phyloP scores from a whole-genome alignment of 2,329 filamentous ascomycete species.

The Scytalidium lignicola region DNA sequence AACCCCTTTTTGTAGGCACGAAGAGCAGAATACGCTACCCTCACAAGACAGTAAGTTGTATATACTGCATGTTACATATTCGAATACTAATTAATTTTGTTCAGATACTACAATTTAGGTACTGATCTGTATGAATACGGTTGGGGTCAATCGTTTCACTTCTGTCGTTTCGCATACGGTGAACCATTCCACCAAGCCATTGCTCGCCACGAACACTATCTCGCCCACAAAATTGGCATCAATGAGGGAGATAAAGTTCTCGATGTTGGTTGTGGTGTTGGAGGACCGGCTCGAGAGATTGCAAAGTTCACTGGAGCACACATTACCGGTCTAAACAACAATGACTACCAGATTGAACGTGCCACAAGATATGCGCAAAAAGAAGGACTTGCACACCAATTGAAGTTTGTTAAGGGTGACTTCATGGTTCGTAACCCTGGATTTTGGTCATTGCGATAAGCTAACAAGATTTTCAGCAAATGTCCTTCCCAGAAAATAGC shows the following conservation, averaged over 20 bases:
- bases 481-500: constrained; percentile 85
- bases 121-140: constrained; percentile 96
- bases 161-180: constrained; percentile 84
- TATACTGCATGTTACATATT: background rate
- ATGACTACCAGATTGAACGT: constrained; percentile 97
- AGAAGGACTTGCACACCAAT: constrained; percentile 73
- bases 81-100: constrained; percentile 15
- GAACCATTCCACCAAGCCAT: constrained; percentile 90
- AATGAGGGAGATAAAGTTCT: constrained; percentile 83
- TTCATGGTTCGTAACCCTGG: constrained; percentile 64
- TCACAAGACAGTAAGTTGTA: constrained; percentile 77
- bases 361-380: constrained; percentile 80
- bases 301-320: constrained; percentile 91
- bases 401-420: constrained; percentile 88
- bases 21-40: constrained; percentile 81
- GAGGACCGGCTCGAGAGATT: constrained; percentile 91
- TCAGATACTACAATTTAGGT: constrained; percentile 92
- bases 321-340: constrained; percentile 93
- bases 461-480: constrained; percentile 58
- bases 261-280: constrained; percentile 95
- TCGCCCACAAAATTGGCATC: constrained; percentile 83
- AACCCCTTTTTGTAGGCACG: constrained; percentile 49
- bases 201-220: constrained; percentile 95
- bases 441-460: background rate
- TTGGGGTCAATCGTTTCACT: constrained; percentile 96